A percentile compares a stretch with the other conserved stretches of the same genome.
Conservation (phyloP, 441 rosid genomes). For the Hypseocharis bilobata region DNA sequence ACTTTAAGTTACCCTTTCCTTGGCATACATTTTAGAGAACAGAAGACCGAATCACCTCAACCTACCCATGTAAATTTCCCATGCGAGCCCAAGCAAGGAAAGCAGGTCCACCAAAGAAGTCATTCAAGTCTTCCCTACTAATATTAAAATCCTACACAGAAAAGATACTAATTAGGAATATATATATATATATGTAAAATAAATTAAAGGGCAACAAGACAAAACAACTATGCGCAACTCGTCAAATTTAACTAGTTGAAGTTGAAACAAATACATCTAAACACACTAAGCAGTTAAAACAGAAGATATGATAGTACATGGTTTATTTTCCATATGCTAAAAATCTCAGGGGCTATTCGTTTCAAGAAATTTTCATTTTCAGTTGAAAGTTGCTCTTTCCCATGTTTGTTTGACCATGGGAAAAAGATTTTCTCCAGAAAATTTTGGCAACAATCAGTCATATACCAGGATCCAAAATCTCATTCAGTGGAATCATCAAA, state of each 20-base stretch:
- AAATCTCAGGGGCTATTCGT: too few relatives aligned
- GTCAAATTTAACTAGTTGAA: background rate
- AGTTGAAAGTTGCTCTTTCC: too few relatives aligned
- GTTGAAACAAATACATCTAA: background rate
- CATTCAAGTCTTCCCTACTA: constrained; percentile 56
- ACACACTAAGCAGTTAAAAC: background rate
- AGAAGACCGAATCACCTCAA: constrained; percentile 7
- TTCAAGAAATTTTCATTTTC: too few relatives aligned
- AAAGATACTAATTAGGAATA: constrained; percentile 15
- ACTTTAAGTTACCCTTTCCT: background rate
- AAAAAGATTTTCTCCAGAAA: too few relatives aligned
- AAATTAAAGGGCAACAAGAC: background rate
- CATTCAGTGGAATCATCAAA: background rate
- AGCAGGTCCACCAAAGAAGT: constrained; percentile 93
- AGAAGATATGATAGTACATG: background rate
- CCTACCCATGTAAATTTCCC: constrained; percentile 95
- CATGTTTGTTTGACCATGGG: too few relatives aligned
- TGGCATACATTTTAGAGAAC: background rate
- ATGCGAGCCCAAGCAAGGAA: constrained; percentile 99
- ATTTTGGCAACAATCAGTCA: too few relatives aligned
- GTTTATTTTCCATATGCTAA: background rate
- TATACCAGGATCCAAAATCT: background rate
- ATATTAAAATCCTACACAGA: constrained; percentile 62
- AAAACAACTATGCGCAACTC: background rate
- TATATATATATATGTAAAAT: background rate